Evolutionary conservation across 208 protist genomes (phyloP), one percentile per base, ranked within the genome.

Genomic region (Novymonas esmeraldas): DNA sequence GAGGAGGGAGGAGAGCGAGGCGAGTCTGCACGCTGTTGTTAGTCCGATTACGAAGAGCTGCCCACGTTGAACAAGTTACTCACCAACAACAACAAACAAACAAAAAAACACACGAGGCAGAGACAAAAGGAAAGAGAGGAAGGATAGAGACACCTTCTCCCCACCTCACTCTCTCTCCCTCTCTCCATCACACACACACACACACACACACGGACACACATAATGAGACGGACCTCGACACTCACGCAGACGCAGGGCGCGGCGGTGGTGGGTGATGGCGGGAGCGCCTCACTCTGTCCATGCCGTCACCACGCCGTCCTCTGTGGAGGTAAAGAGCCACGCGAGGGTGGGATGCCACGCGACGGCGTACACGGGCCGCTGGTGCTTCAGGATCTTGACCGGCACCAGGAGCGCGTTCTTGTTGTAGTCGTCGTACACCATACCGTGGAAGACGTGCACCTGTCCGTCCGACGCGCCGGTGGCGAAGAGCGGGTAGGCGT

Each of bases 401-500:
- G 99, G 99, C 39, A 99, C 98, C 54, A 99, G 91, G 6, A 99
- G 70, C 16, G 99, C 92, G 66, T 99, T 99, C 74, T 98, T 97
- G 56, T 97, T 82, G 70, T 99, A 97, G 81, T 99, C 98, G 61
- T 98, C 90, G 72, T 98, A 98, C 36, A 98, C 95, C 79, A 97
- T 96, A 29, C 91, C 93, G 66, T 98, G 97, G 75, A 98, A 98
- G 9, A 98, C 82, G 67, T 98, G 94, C 50, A 98, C 90, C 56
- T 87, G 90, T 10, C 97, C 94, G 78, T 99, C 98, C 65, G 99
- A 98, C 11, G 93, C 88, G 33, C 87, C 94, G 3, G 97, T 96
- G 6, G 98, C 98, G 70, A 99, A 99, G 24, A 99, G 87, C n/a
- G 92, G 92, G 77, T 97, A 97, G 69, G 89, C 89, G 60, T 76